Conservation (phyloP, 371 early-diverging fungal genomes). For the Phascolomyces articulosus region DNA sequence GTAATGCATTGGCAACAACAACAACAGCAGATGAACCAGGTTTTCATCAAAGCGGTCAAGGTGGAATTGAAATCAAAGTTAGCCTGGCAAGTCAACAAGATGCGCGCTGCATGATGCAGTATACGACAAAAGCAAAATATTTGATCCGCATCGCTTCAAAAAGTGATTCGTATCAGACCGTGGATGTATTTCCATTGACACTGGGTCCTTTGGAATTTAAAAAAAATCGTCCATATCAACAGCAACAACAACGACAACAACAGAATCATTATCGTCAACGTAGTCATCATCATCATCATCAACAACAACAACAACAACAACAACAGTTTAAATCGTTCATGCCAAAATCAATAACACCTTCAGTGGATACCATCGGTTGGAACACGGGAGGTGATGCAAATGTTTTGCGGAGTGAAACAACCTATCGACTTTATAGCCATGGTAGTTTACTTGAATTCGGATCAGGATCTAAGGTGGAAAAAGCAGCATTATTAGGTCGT, state of each 20-base stretch:
- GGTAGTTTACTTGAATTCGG: not conserved
- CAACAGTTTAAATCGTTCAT: too few relatives aligned
- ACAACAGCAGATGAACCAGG: slow-evolving; percentile 19
- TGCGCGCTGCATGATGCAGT: slow-evolving; percentile 5
- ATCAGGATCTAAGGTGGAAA: not conserved
- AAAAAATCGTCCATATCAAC: not conserved
- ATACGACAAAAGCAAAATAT: slow-evolving; percentile 27
- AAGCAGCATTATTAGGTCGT: not conserved
- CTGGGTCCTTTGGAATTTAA: slow-evolving; percentile 28
- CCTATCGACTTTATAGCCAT: not conserved
- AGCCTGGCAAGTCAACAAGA: not conserved
- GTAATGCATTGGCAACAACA: not conserved
- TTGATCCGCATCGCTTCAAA: slow-evolving; percentile 17
- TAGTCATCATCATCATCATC: not conserved
- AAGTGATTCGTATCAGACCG: slow-evolving; percentile 5
- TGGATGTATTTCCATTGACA: slow-evolving; percentile 27
- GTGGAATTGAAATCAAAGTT: slow-evolving; percentile 38
- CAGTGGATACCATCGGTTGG: not conserved
- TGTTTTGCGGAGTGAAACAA: not conserved
- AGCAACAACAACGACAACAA: not conserved
- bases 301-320: not conserved
- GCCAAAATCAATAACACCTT: too few relatives aligned
- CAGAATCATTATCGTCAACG: not conserved
- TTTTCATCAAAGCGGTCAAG: slow-evolving; percentile 28
- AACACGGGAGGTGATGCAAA: not conserved